phyloP scores from a whole-genome alignment of 78 protist species.

The slime mould (Dictyostelium discoideum) region dicty_2.7 NC_007088.5:4207001-4207500 shows the following conservation, averaged over 20 bases:
- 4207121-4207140: conserved; percentile 9
- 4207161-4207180: conserved; percentile 18
- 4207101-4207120: conserved; percentile 19
- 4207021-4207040: conserved; percentile 35
- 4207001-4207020: conserved; percentile 23
- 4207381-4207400: no score
- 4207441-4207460: no score
- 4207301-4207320: no score
- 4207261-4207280: no score
- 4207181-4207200: not conserved
- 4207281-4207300: no score
- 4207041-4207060: conserved; percentile 35
- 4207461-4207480: no score
- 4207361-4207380: no score
- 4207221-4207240: not conserved
- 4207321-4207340: not conserved
- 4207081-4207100: not conserved
- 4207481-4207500: no score
- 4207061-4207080: conserved; percentile 19
- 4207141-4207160: not conserved
- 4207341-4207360: not conserved
- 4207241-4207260: not conserved
- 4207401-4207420: no score
- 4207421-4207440: no score
- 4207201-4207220: not conserved